A percentile compares a stretch with the other conserved stretches of the same genome.
These are phyloP conservation scores for Cordia subcordata DNA, from an alignment of 257 asterid genomes.

Conservation along the genomic window DNA sequence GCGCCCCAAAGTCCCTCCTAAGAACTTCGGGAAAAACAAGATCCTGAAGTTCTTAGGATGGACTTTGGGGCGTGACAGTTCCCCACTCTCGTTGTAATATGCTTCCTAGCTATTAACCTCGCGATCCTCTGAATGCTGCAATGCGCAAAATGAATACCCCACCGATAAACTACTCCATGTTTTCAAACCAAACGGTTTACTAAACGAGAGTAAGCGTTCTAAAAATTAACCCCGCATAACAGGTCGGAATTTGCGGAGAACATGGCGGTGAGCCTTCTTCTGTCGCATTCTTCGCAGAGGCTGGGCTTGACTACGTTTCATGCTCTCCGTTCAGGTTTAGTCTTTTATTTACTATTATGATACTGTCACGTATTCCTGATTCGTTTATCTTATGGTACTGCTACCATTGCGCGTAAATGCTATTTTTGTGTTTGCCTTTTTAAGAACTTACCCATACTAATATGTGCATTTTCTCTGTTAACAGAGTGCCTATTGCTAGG, in stretches of 20 bases:
- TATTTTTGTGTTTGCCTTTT: too few relatives aligned
- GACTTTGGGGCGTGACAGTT: too few relatives aligned
- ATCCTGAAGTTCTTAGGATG: too few relatives aligned
- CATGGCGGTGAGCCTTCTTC: conserved; percentile 99
- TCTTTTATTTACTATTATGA: not conserved
- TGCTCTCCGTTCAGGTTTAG: conserved; percentile 93
- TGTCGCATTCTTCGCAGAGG: conserved; percentile 81
- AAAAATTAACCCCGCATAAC: conserved; percentile 8
- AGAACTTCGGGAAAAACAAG: too few relatives aligned
- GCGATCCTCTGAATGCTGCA: too few relatives aligned
- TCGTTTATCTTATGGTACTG: too few relatives aligned
- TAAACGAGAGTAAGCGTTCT: not conserved
- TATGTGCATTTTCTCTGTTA: not conserved
- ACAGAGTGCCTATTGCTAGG: conserved; percentile 96
- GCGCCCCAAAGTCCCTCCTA: too few relatives aligned
- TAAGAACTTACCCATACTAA: too few relatives aligned
- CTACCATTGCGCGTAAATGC: too few relatives aligned
- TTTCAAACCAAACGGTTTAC: not conserved
- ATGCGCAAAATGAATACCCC: too few relatives aligned
- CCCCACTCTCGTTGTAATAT: not conserved
- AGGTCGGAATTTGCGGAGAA: conserved; percentile 96
- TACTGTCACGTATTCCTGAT: not conserved
- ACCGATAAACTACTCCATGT: not conserved
- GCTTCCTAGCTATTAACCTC: too few relatives aligned
- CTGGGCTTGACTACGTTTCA: conserved; percentile 90